phyloP scores from a whole-genome alignment of 1,139 yeast species.

The Arxiozyma slooffiae region DNA sequence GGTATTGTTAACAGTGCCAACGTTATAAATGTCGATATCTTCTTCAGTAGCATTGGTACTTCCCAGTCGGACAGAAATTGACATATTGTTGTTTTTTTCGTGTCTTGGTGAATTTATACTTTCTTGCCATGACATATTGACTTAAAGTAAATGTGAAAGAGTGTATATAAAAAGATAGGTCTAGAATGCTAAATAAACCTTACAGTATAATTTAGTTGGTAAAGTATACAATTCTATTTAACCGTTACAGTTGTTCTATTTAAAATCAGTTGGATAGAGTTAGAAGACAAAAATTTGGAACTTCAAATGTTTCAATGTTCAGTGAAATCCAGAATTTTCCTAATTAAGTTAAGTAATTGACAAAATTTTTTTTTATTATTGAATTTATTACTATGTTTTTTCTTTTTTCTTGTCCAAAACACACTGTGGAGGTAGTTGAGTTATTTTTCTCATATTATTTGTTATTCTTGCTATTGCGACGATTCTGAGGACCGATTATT shows the following conservation, averaged over 20 bases:
- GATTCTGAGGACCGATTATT: no score
- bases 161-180: no score
- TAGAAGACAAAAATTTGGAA: neutral
- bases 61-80: neutral
- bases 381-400: no score
- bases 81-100: neutral
- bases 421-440: neutral
- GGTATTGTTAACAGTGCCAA: neutral
- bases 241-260: neutral
- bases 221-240: no score
- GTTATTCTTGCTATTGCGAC: no score
- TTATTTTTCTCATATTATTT: neutral
- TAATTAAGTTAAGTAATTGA: constrained; percentile 1
- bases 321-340: neutral
- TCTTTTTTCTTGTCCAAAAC: no score
- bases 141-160: neutral
- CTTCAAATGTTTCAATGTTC: neutral
- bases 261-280: neutral
- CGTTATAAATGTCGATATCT: neutral
- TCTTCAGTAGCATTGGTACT: neutral
- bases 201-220: neutral
- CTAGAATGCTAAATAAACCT: neutral
- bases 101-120: neutral
- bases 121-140: neutral
- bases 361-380: no score